Evolutionary conservation across 2,329 filamentous ascomycete species (phyloP).

Genomic region (Fusarium sp.): DNA sequence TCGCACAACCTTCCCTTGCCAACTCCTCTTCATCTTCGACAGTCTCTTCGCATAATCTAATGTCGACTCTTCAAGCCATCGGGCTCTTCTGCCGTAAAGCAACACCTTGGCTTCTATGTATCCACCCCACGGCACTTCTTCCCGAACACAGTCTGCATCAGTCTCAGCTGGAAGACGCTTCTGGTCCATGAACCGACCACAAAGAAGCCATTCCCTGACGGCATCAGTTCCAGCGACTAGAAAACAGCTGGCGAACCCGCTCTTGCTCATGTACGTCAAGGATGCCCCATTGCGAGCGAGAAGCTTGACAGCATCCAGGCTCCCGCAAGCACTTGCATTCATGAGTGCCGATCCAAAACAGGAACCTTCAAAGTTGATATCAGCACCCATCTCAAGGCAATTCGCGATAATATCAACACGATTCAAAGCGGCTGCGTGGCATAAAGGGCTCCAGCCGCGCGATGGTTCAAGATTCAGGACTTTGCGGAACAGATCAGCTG

Average conservation of each 20-base stretch:
- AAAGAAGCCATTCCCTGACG: background rate
- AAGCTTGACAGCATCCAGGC: background rate
- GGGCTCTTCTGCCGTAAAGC: background rate
- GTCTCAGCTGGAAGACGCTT: background rate
- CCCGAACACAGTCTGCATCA: fast-evolving
- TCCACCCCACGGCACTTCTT: background rate
- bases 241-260: background rate
- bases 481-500: background rate
- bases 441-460: constrained; percentile 22
- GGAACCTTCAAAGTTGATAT: constrained; percentile 10
- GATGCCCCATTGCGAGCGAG: background rate
- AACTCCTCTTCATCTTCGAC: background rate
- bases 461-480: constrained; percentile 16
- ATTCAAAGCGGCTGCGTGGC: background rate
- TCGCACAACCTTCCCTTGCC: background rate
- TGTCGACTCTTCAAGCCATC: background rate
- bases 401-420: background rate
- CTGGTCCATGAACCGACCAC: background rate
- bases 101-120: background rate
- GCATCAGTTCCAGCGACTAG: background rate
- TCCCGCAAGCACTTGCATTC: constrained; percentile 15
- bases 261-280: background rate
- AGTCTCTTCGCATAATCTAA: constrained; percentile 5
- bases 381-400: background rate
- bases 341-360: constrained; percentile 14